Evolutionary conservation across 2,329 filamentous ascomycete species (phyloP).

Genomic region (Cyphellophora attinorum): DNA sequence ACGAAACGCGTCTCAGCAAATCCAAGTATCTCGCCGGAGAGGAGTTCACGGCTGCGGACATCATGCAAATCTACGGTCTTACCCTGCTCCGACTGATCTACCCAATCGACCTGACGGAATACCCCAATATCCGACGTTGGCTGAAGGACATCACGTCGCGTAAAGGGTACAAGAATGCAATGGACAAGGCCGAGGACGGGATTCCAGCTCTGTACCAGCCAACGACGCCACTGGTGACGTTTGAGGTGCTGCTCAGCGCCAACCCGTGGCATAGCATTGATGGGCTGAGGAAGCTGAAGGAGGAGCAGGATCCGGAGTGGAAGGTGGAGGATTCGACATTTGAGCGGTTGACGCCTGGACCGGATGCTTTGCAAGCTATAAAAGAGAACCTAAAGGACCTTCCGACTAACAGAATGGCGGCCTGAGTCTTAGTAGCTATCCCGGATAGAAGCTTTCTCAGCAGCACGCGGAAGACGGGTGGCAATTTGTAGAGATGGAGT

Average conservation of each 20-base stretch:
- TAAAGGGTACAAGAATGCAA: constrained; percentile 38
- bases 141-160: constrained; percentile 34
- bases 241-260: constrained; percentile 32
- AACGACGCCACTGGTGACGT: background rate
- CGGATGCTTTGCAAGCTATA: no score
- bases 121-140: constrained; percentile 36
- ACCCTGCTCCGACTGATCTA: constrained; percentile 51
- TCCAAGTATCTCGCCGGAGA: constrained; percentile 51
- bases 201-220: background rate
- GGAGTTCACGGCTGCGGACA: constrained; percentile 55
- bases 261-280: constrained; percentile 1
- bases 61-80: constrained; percentile 52
- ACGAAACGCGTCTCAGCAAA: constrained; percentile 39
- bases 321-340: background rate
- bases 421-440: no score
- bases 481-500: no score
- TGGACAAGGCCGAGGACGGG: constrained; percentile 36
- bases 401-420: no score
- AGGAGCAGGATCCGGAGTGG: background rate
- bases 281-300: background rate
- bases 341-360: no score
- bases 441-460: no score
- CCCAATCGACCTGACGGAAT: constrained; percentile 29
- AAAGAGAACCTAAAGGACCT: no score
- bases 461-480: no score